Conservation (phyloP, 768 basidiomycete genomes). For the Porphyrellus cyaneotinctus region DNA sequence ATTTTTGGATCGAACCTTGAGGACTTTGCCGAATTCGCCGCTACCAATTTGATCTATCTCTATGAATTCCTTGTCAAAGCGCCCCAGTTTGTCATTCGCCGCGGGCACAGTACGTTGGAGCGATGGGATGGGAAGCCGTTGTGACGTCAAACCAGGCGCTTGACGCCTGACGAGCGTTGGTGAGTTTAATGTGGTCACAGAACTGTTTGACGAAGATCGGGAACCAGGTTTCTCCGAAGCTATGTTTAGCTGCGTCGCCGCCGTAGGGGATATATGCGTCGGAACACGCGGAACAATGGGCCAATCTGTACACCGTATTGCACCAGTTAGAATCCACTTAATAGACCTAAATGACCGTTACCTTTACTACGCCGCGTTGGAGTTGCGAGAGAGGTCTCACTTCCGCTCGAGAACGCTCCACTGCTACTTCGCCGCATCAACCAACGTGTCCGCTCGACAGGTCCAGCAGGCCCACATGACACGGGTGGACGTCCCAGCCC, state of each 20-base stretch:
- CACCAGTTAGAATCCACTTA: neutral
- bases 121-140: constrained; percentile 20
- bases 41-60: constrained; percentile 80
- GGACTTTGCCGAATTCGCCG: constrained; percentile 92
- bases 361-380: constrained; percentile 56
- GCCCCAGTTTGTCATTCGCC: constrained; percentile 51
- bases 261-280: constrained; percentile 45
- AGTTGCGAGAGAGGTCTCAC: constrained; percentile 59
- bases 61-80: constrained; percentile 78
- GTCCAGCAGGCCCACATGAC: constrained; percentile 26
- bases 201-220: constrained; percentile 54
- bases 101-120: constrained; percentile 29
- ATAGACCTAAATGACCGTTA: constrained; percentile 28
- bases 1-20: constrained; percentile 73
- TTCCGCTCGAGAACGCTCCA: constrained; percentile 75
- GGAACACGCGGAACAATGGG: constrained; percentile 48
- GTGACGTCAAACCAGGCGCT: constrained; percentile 24
- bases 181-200: constrained; percentile 42
- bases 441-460: constrained; percentile 50
- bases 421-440: constrained; percentile 76
- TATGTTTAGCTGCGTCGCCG: constrained; percentile 35
- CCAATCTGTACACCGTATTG: constrained; percentile 42
- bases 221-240: constrained; percentile 49
- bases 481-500: constrained; percentile 58
- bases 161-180: constrained; percentile 40